A percentile compares a stretch with the other conserved stretches of the same genome.
Conservation (phyloP, 164 flowering plant genomes). For the Aristolochia fimbriata region DNA sequence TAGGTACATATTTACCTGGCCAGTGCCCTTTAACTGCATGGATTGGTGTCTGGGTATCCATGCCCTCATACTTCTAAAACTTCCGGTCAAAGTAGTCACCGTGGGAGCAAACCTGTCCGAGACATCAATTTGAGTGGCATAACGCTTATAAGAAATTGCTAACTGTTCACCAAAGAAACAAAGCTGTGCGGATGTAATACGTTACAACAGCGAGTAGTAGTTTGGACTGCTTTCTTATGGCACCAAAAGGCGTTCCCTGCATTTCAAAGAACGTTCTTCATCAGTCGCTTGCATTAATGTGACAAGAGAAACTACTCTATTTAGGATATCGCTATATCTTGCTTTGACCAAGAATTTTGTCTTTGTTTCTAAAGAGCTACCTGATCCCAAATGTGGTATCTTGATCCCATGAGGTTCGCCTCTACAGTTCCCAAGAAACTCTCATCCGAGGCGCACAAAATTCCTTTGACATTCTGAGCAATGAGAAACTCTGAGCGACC, state of each 20-base stretch:
- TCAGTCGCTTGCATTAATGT: neutral
- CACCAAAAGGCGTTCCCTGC: slow-evolving; percentile 41
- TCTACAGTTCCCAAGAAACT: slow-evolving; percentile 55
- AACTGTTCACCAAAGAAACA: neutral
- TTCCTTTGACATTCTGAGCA: slow-evolving; percentile 59
- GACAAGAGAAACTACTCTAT: neutral
- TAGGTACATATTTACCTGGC: slow-evolving; percentile 34
- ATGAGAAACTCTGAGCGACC: slow-evolving; percentile 65
- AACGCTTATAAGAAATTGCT: neutral
- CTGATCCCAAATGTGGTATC: slow-evolving; percentile 81
- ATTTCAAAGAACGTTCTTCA: slow-evolving; percentile 8
- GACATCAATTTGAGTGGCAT: neutral
- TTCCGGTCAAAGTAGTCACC: slow-evolving; percentile 70
- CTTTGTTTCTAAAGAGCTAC: slow-evolving; percentile 15
- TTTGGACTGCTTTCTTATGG: slow-evolving; percentile 32
- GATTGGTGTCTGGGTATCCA: slow-evolving; percentile 77
- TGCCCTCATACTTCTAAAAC: slow-evolving; percentile 66
- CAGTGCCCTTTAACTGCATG: slow-evolving; percentile 50
- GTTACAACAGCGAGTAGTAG: slow-evolving; percentile 45
- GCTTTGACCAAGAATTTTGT: neutral
- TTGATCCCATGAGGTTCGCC: slow-evolving; percentile 80
- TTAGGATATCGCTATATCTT: neutral
- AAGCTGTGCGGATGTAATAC: slow-evolving; percentile 22
- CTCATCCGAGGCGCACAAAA: slow-evolving; percentile 48
- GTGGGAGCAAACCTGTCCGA: slow-evolving; percentile 62